Evolutionary conservation across 2,329 filamentous ascomycete genomes (phyloP).

Genomic region (Alternaria tenuissima): DNA sequence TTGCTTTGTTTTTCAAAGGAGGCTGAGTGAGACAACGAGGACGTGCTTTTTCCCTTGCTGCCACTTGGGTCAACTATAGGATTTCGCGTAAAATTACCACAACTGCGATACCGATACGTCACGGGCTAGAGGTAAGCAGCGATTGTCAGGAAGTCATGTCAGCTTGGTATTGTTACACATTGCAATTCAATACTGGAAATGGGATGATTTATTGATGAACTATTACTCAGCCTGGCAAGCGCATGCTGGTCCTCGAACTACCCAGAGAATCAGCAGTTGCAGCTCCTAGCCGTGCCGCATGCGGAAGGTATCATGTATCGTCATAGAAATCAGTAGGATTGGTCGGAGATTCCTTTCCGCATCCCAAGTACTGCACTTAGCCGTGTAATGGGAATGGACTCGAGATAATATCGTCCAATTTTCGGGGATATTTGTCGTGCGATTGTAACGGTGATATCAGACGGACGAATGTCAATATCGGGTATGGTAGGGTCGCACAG

Average conservation of each 20-base stretch:
- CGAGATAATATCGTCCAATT: slow-evolving; percentile 26
- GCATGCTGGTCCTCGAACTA: slow-evolving; percentile 14
- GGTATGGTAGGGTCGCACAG: slow-evolving; percentile 36
- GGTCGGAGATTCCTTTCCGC: slow-evolving; percentile 10
- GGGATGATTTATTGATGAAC: slow-evolving; percentile 15
- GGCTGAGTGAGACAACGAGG: neutral
- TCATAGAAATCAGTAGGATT: slow-evolving; percentile 10
- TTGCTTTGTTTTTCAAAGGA: neutral
- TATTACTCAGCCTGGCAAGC: slow-evolving; percentile 12
- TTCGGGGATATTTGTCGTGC: slow-evolving; percentile 26
- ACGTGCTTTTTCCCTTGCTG: neutral
- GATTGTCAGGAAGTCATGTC: neutral
- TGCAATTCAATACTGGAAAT: neutral
- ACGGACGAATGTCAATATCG: slow-evolving; percentile 26
- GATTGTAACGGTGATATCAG: slow-evolving; percentile 35
- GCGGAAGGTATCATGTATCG: slow-evolving; percentile 29
- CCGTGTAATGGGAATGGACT: slow-evolving; percentile 18
- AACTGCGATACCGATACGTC: neutral
- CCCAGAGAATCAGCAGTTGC: slow-evolving; percentile 10
- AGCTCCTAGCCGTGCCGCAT: slow-evolving; percentile 12
- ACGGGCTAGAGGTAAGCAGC: neutral
- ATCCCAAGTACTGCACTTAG: slow-evolving; percentile 18
- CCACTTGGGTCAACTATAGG: neutral
- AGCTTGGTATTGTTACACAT: neutral
- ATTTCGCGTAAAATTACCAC: neutral